A percentile compares a stretch with the other conserved stretches of the same genome.
Evolutionary conservation across 2,329 filamentous ascomycete genomes (phyloP).

Genomic region (Fusarium transvaalense): DNA sequence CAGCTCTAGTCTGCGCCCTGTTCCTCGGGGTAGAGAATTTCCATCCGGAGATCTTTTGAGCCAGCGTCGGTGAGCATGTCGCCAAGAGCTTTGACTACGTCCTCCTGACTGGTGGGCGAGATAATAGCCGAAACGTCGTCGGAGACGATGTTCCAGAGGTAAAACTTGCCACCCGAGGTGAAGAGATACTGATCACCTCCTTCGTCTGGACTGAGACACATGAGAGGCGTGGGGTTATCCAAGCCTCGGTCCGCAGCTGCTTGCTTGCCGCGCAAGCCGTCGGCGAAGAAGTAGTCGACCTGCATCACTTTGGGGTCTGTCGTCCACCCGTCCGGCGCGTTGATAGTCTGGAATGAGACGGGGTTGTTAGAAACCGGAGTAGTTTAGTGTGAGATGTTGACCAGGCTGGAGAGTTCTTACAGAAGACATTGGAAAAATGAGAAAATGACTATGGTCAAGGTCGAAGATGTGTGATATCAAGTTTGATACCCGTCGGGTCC

Average conservation of each 20-base stretch:
- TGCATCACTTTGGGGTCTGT: neutral
- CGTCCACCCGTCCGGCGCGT: neutral
- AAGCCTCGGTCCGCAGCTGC: neutral
- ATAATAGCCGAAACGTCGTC: neutral
- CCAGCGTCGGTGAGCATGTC: neutral
- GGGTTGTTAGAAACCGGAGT: neutral
- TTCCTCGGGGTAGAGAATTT: neutral
- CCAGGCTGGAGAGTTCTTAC: neutral
- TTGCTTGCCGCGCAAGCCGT: neutral
- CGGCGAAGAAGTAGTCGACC: neutral
- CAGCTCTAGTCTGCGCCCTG: neutral
- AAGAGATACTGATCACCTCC: neutral
- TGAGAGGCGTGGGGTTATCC: neutral
- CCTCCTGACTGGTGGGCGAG: neutral
- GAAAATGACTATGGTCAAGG: neutral
- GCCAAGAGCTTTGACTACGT: neutral
- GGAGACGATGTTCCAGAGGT: neutral
- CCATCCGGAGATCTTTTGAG: neutral
- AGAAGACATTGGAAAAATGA: neutral
- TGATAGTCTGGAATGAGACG: neutral
- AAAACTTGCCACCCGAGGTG: neutral
- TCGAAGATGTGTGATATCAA: neutral
- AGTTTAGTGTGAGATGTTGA: neutral
- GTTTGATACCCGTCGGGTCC: neutral
- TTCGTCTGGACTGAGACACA: neutral